Base-by-base conservation (phyloP, 176 grass and related monocot genomes). In the Ampelocalamus luodianensis region DNA sequence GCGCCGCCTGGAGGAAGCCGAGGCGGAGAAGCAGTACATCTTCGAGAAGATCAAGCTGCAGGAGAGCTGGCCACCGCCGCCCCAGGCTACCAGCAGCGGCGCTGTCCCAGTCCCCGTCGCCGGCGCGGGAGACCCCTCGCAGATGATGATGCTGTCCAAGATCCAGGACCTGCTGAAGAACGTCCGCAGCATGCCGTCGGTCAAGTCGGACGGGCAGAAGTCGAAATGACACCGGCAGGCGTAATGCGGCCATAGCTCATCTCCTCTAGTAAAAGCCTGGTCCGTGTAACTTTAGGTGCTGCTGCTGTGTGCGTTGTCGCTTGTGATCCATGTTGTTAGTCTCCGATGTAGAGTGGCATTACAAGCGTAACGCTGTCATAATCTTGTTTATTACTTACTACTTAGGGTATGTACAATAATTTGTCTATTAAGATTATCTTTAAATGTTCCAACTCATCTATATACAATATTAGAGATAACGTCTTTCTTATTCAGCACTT, bases 91-190 rank as follows among this genome's bases (percentile, higher is more conserved):
- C 75, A 71, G 83, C 59, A 38, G 82, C 1, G 53, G 72, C 29
- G 29, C 29, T 29, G 29, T 29, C 29, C 1, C 29, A 0, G 29
- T 29, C 3, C 1, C 29, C 29, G 29, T 29, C 3, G 18, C 36
- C 14, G 0, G 14, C 10, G 10, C 13, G 0, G 24, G 81, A 0
- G 86, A 92, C 14, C 86, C 86, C 8, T 65, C 94, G 0, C 92
- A 90, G 75, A 85, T 77, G 27, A 81, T 93, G 88, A 80, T 94
- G 92, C 83, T 97, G 88, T 92, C 85, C 79, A 94, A 92, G 68
- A 97, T 97, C 73, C 83, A 94, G 71, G 86, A 97, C 83, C 88
- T 94, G 83, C 83, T 94, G 77, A 97, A 97, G 89, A 97, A 93
- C 48, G 89, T 94, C 32, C 88, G 87, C 78, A 85, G 74, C 63